These are phyloP conservation scores for Omphalea diandra DNA, from an alignment of 441 rosid species.

Conservation along the genomic window DNA sequence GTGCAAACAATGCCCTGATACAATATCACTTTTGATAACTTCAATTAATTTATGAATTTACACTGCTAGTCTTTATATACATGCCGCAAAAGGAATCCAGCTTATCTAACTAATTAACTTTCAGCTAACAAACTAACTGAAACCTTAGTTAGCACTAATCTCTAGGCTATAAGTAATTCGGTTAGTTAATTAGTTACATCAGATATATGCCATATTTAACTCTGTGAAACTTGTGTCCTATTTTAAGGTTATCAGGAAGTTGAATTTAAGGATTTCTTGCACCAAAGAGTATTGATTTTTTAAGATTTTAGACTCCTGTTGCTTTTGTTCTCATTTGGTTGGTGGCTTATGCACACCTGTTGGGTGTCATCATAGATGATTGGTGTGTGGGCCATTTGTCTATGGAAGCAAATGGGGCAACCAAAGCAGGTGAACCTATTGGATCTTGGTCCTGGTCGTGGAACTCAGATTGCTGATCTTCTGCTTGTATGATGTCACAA, in stretches of 20 bases:
- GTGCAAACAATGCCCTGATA: too few relatives aligned
- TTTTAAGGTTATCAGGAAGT: background rate
- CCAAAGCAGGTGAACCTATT: slow-evolving; percentile 72
- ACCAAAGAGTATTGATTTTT: background rate
- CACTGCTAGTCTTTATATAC: too few relatives aligned
- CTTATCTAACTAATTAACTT: too few relatives aligned
- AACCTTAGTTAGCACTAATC: too few relatives aligned
- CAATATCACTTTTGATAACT: too few relatives aligned
- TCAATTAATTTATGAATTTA: too few relatives aligned
- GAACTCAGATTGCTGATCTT: slow-evolving; percentile 91
- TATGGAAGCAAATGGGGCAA: slow-evolving; percentile 94
- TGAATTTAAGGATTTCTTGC: background rate
- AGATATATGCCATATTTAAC: too few relatives aligned
- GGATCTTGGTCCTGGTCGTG: slow-evolving; percentile 94
- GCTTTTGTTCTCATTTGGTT: background rate
- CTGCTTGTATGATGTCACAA: slow-evolving; percentile 56
- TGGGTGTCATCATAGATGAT: slow-evolving; percentile 52
- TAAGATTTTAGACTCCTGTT: background rate
- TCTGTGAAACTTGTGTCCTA: slow-evolving; percentile 1
- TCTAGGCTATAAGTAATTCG: too few relatives aligned
- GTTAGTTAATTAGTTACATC: too few relatives aligned
- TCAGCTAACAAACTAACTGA: too few relatives aligned
- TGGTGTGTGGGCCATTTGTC: slow-evolving; percentile 88
- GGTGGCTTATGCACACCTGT: background rate
- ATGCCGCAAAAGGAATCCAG: too few relatives aligned